Base-by-base conservation (phyloP, 192 early-diverging fungal genomes). In the Dissophora globulifera region DNA sequence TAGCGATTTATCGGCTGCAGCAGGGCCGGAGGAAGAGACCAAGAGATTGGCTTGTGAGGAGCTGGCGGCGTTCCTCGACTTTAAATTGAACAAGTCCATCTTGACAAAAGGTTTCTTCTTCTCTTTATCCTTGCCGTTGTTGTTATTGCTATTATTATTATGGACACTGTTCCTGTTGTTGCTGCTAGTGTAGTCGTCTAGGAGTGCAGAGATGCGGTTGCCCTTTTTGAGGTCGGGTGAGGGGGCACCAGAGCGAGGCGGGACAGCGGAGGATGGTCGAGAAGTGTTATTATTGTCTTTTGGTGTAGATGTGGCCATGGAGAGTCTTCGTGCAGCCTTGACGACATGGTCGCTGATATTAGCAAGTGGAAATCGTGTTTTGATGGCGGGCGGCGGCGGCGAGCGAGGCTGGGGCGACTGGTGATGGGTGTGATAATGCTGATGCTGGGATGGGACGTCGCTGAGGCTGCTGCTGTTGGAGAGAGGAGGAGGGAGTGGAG, bases 261-360 rank as follows among this genome's bases (percentile, higher is more conserved):
- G 35, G 11, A 19, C 22, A 30, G 53, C 33, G 9, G 61, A 58
- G n/a, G 50, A 38, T 38, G n/a, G n/a, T n/a, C n/a, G 46, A 23
- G 64, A 53, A 3, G 53, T 43, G 20, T 49, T 46, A 26, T 67
- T n/a, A 17, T 22, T 16, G 32, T 47, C 43, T 19, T 62, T 19
- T 22, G 25, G 33, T 42, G 70, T 50, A 15, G 60, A 47, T 16
- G n/a, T n/a, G n/a, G 42, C 51, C 50, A 66, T 54, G 45, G 72
- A 76, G 22, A 76, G 58, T 27, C 72, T 57, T 25, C 64, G 48
- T 23, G 72, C 72, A 27, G 63, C 72, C 33, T 76, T 76, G 57
- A 50, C 50, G 42, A 76, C 50, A 0, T 76, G 72, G 31, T 67
- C 72, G 19, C 72, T 33, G 23, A 75, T 41, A 20, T 54, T 61